phyloP scores from a whole-genome alignment of 75 land plant genomes.

The Adiantum capillusveneris region DNA sequence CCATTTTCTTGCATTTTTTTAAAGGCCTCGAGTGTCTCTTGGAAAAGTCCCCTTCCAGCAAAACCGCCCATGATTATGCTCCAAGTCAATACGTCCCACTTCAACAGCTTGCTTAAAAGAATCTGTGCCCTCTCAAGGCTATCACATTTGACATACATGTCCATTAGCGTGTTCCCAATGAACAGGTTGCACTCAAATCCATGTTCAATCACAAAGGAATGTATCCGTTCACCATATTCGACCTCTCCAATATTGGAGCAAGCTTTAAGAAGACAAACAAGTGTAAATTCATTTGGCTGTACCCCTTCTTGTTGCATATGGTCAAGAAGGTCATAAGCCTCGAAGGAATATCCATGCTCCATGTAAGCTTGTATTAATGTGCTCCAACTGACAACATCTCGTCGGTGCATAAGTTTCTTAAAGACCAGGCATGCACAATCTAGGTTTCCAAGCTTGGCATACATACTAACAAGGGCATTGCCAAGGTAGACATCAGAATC shows the following conservation, averaged over 20 bases:
- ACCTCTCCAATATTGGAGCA: conserved; percentile 17
- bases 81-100: conserved; percentile 25
- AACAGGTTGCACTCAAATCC: conserved; percentile 22
- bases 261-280: conserved; percentile 30
- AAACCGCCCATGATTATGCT: conserved; percentile 30
- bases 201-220: conserved; percentile 23
- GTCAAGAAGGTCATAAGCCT: conserved; percentile 27
- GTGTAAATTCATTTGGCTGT: conserved; percentile 27
- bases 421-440: conserved; percentile 33
- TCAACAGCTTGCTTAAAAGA: conserved; percentile 14
- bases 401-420: conserved; percentile 31
- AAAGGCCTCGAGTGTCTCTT: conserved; percentile 24
- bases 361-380: conserved; percentile 37
- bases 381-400: conserved; percentile 52
- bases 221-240: conserved; percentile 19
- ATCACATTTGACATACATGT: conserved; percentile 33
- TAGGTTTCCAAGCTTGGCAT: conserved; percentile 36
- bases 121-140: conserved; percentile 32
- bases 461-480: conserved; percentile 50
- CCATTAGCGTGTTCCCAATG: conserved; percentile 35
- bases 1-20: conserved; percentile 20
- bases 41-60: conserved; percentile 3
- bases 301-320: conserved; percentile 19
- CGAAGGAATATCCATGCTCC: conserved; percentile 18
- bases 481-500: conserved; percentile 7